Evolutionary conservation across 139 green algal species (phyloP).

Genomic region (Spirogloea muscicola): DNA sequence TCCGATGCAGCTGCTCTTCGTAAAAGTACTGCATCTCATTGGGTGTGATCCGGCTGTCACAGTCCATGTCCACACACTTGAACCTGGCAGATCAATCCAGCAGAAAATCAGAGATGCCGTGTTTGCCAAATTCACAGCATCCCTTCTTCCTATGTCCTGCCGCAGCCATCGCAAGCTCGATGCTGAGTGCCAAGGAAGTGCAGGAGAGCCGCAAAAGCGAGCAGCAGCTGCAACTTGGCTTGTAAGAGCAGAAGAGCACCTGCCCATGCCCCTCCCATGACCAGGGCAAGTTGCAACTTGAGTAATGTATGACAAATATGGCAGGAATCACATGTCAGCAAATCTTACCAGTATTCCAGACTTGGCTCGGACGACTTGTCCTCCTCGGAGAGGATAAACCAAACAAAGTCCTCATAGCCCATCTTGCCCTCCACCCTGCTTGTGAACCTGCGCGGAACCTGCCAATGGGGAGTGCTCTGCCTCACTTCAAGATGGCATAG

Average conservation of each 20-base stretch:
- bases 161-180: no score
- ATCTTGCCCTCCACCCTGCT: slow-evolving; percentile 72
- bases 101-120: no score
- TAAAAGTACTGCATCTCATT: slow-evolving; percentile 96
- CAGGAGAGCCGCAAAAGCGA: no score
- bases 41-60: slow-evolving; percentile 74
- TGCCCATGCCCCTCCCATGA: no score
- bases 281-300: slow-evolving; percentile 28
- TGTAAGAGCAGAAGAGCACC: no score
- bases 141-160: no score
- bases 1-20: slow-evolving; percentile 95
- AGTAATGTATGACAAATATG: no score
- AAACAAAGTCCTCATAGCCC: slow-evolving; percentile 99
- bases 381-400: slow-evolving; percentile 98
- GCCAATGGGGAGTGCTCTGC: slow-evolving; percentile 22
- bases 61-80: slow-evolving; percentile 85
- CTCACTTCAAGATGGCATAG: no score
- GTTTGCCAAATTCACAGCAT: no score
- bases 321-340: background rate
- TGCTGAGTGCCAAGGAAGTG: no score
- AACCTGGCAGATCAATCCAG: slow-evolving; percentile 23
- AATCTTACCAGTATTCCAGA: slow-evolving; percentile 85
- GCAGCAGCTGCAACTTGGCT: no score
- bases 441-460: slow-evolving; percentile 67
- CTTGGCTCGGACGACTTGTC: slow-evolving; percentile 89